Percentiles rank a stretch among this genome's conserved stretches.
phyloP scores from a whole-genome alignment of 768 basidiomycete species.

The Psilocybe cubensis region DNA sequence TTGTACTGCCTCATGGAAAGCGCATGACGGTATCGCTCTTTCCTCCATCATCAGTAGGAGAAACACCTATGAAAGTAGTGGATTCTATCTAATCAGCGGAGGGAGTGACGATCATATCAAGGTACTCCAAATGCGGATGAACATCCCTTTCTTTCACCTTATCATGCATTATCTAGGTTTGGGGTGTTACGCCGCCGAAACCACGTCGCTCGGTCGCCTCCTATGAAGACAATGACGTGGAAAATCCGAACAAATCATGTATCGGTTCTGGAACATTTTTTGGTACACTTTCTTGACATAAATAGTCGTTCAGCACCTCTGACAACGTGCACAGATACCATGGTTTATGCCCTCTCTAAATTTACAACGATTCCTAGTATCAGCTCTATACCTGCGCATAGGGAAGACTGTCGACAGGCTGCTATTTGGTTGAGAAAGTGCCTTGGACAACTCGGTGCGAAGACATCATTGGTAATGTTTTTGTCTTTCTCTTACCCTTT shows the following conservation, averaged over 20 bases:
- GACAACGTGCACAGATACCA: constrained; percentile 51
- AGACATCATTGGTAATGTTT: constrained; percentile 65
- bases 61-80: constrained; percentile 27
- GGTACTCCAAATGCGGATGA: constrained; percentile 37
- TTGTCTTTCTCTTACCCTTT: neutral
- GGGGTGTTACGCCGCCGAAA: constrained; percentile 49
- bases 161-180: constrained; percentile 41
- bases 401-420: constrained; percentile 91
- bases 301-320: neutral
- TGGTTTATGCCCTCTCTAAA: constrained; percentile 80
- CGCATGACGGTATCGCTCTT: constrained; percentile 81
- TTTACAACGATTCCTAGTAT: constrained; percentile 90
- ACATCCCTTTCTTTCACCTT: neutral
- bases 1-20: constrained; percentile 81
- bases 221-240: constrained; percentile 18
- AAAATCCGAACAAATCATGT: constrained; percentile 15
- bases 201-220: constrained; percentile 18
- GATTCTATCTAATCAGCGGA: constrained; percentile 67
- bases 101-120: constrained; percentile 88
- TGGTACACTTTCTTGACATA: constrained; percentile 18
- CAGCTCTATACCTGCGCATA: constrained; percentile 64
- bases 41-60: constrained; percentile 66
- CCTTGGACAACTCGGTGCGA: constrained; percentile 85
- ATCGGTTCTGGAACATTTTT: constrained; percentile 27
- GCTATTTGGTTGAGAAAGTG: constrained; percentile 93